Base-by-base conservation (phyloP, 495 filamentous ascomycete genomes). In the Hyaloscypha finlandica region DNA sequence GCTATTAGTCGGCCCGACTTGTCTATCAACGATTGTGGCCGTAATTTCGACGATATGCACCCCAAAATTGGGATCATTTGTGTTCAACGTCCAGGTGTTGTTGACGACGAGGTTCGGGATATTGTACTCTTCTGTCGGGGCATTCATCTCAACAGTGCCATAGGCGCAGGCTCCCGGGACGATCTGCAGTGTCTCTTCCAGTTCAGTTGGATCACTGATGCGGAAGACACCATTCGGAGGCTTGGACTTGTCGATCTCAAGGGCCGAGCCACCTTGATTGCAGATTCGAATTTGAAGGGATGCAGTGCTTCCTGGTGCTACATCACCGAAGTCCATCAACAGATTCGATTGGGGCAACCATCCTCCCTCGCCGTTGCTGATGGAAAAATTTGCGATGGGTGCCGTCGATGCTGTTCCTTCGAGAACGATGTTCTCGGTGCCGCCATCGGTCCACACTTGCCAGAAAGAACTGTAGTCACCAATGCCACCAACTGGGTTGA, bases 31-130 rank as follows among this genome's bases (percentile, higher is more conserved):
- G 8, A 76, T 59, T 6, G 70, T 76, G 2, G 61, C 73, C 55
- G 68, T 68, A 30, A 72, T 70, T 58, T 72, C 19, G 30, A 73
- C 67, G 6, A 68, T 68, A 48, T 73, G 70, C 19, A 74, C 66
- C 51, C 71, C 64, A 53, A 72, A 71, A 61, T 64, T 63, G n/a
- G 74, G 63, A 53, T 78, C 75, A 63, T 77, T 59, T 1, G 64
- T 66, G 67, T 78, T 78, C 14, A 78, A 66, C 16, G 72, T 74
- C 76, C 76, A 78, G 4, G 69, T 64, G 53, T 74, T 69, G 29
- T 60, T 67, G 22, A 71, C 63, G 1, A 65, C 45, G 33, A 72
- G 45, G 25, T 71, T 54, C 20, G 68, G 66, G 30, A 59, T 31
- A 45, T 78, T 74, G 25, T 70, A 68, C 16, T 69, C 48, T 59